Percentiles rank a stretch among this genome's conserved stretches.
Conservation (phyloP, 2,329 filamentous ascomycete species). For the Fusarium falciforme region DNA sequence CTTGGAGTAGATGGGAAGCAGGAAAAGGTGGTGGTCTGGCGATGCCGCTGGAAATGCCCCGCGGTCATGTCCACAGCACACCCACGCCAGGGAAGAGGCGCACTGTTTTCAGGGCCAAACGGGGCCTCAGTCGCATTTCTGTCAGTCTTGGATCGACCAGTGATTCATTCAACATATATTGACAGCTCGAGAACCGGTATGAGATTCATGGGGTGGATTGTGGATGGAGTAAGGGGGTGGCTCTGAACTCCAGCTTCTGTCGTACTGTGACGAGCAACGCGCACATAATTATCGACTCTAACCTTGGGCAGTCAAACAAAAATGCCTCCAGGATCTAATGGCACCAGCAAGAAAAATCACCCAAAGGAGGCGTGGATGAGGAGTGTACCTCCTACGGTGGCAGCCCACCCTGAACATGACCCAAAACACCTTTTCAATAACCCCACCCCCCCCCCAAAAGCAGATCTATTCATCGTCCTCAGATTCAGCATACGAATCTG, state of each 20-base stretch:
- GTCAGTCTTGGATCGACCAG: neutral
- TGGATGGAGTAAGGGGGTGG: neutral
- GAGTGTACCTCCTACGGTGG: neutral
- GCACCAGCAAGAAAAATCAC: neutral
- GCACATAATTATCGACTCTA: neutral
- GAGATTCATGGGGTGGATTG: neutral
- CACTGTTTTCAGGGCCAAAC: neutral
- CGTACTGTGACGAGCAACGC: neutral
- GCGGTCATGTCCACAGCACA: neutral
- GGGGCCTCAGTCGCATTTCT: too few relatives aligned
- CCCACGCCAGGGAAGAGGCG: neutral
- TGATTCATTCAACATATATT: too few relatives aligned
- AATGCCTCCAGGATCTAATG: neutral
- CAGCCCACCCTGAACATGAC: constrained; percentile 1
- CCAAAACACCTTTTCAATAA: neutral
- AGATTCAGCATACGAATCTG: constrained; percentile 15
- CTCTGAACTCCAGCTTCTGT: neutral
- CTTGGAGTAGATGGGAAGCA: neutral
- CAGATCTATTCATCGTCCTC: constrained; percentile 9
- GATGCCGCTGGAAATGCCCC: neutral
- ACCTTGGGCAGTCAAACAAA: neutral
- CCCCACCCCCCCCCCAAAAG: neutral
- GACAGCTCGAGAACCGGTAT: neutral
- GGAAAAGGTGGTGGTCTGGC: neutral
- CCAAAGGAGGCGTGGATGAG: neutral